These are phyloP conservation scores for Aegle marmelos DNA, from an alignment of 345 rosid species.

Conservation along the genomic window DNA sequence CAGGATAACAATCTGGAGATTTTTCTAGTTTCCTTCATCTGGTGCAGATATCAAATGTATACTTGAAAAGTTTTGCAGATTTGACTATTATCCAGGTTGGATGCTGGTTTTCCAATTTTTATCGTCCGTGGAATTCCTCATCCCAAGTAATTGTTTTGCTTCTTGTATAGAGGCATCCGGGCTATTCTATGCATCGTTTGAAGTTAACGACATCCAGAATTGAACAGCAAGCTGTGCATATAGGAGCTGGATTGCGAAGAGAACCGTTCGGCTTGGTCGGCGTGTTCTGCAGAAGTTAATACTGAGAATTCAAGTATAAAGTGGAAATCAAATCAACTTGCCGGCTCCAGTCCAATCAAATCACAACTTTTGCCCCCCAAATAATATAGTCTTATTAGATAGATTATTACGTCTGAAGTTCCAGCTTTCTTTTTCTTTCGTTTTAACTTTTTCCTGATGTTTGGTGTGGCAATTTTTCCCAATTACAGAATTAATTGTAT, in stretches of 20 bases:
- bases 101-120: slow-evolving; percentile 27
- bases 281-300: background rate
- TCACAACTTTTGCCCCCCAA: too few species aligned
- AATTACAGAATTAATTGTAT: background rate
- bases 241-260: background rate
- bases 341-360: background rate
- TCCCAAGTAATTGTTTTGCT: slow-evolving; percentile 3
- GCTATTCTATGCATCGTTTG: background rate
- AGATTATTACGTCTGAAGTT: background rate
- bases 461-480: background rate
- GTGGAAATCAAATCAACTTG: slow-evolving; percentile 6
- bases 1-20: slow-evolving; percentile 10
- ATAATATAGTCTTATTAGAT: background rate
- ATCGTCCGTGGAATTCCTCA: slow-evolving; percentile 10
- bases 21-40: background rate
- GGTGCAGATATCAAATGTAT: slow-evolving; percentile 9
- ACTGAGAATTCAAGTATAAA: background rate
- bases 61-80: background rate
- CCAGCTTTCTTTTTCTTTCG: background rate
- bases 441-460: background rate
- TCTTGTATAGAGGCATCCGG: slow-evolving; percentile 3
- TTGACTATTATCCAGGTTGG: background rate
- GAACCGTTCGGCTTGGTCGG: background rate
- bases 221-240: background rate
- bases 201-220: background rate